Base-by-base conservation (phyloP, 306 rosid genomes). In the Calophaca sinica region DNA sequence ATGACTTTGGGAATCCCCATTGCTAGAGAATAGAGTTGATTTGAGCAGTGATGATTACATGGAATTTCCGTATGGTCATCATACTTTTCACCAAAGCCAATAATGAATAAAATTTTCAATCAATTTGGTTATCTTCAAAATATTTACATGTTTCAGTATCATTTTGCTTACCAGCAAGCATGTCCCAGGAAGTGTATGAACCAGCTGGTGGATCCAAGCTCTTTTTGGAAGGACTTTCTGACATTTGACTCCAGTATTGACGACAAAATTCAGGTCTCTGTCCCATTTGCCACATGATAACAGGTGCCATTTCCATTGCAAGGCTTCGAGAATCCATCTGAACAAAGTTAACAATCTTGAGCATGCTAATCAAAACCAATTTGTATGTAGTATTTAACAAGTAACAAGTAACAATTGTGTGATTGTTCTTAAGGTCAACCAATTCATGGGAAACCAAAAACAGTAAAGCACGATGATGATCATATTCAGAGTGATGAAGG, bases 221-320 rank as follows among this genome's bases (percentile, higher is more conserved):
- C 75, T 65, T 84, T 75, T 85, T 82, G 55, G 99, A 85, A 80
- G 88, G 81, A 57, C 31, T 86, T 83, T 83, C 86, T 36, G 86
- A 82, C 62, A 80, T 74, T 45, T 85, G 87, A 77, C 74, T 87
- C 97, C 97, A 96, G 70, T 86, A 89, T 63, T 90, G 88, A 62
- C 75, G 77, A 62, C 81, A 92, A 66, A 68, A 72, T 32, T 92
- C 99, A 35, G 96, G 99, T 68, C 77, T 82, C 20, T 26, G 68
- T 13, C 79, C 99, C 49, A 68, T 77, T 75, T 84, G 88, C 99
- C 99, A 96, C 87, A 92, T 89, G 57, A 94, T 85, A 75, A 92
- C 81, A 32, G 96, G 97, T 71, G 96, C 86, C 89, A 94, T 87
- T 85, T 94, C 99, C 96, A 86, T 85, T 46, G 99, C 96, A 67